These are phyloP conservation scores for Triticum urartu DNA, from an alignment of 176 grass and related monocot genomes.

Conservation along the genomic window DNA sequence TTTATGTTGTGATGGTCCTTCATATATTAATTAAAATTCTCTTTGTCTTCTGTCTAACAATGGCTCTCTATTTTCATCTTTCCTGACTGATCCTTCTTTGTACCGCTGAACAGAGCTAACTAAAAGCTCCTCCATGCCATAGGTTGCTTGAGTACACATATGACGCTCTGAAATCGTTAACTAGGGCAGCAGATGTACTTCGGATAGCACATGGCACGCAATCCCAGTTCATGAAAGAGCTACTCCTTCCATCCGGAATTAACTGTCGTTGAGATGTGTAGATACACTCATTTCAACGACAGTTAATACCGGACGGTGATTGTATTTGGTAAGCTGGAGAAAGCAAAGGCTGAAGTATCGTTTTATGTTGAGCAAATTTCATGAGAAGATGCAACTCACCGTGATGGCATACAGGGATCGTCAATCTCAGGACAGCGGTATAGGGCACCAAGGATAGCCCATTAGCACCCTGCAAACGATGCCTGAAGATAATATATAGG, in stretches of 20 bases:
- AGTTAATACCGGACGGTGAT: too few relatives aligned
- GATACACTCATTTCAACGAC: too few relatives aligned
- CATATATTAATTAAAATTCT: not conserved
- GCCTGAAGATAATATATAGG: not conserved
- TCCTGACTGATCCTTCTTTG: not conserved
- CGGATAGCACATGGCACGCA: slow-evolving; percentile 71
- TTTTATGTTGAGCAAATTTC: slow-evolving; percentile 41
- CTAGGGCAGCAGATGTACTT: slow-evolving; percentile 70
- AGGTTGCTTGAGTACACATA: slow-evolving; percentile 74
- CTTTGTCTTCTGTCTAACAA: not conserved
- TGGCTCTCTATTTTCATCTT: not conserved
- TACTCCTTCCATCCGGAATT: not conserved
- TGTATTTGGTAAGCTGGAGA: slow-evolving; percentile 51
- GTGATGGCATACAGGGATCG: not conserved
- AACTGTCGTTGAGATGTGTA: too few relatives aligned
- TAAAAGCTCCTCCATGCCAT: not conserved
- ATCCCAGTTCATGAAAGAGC: slow-evolving; percentile 78
- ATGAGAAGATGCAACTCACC: slow-evolving; percentile 8
- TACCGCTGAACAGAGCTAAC: not conserved
- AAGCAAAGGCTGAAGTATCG: slow-evolving; percentile 73
- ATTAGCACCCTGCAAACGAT: not conserved
- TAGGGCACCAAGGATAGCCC: too few relatives aligned
- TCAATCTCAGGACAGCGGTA: too few relatives aligned
- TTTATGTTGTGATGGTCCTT: not conserved
- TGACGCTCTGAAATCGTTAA: slow-evolving; percentile 70